Base-by-base conservation (phyloP, 2,329 filamentous ascomycete species). In the Pestalotiopsis sp. region DNA sequence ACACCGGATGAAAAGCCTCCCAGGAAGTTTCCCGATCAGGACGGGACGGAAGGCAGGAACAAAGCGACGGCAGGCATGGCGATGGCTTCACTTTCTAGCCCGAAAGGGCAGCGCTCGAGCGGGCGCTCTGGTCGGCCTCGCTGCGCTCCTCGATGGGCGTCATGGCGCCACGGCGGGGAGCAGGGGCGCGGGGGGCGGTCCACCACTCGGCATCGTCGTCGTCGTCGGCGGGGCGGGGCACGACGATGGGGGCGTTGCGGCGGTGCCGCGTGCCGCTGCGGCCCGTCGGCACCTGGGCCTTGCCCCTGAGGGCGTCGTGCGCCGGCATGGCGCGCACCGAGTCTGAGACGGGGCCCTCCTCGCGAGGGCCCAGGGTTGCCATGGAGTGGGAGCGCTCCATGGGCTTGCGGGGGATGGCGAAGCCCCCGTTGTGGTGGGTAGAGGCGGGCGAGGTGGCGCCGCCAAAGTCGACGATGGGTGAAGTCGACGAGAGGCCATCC, bases 71-170 rank as follows among this genome's bases (percentile, higher is more conserved):
- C 31, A 36, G 31, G 31, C 1, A 9, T 36, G 31, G 31, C 2
- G 7, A 36, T 36, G 31, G 7, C 31, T 36, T 36, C 31, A 11
- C 1, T 23, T 23, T 17, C 17, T 2, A 56, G 49, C 17, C 49
- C 17, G 49, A 56, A 3, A 56, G 20, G 20, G 49, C 17, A 56
- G 20, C 49, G 20, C 49, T 23, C 1, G 14, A 41, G 38, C 17
- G 13, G 27, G 49, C 66, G 36, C 31, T 56, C 31, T 36, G 31
- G 17, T 20, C n/a, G 13, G 56, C 17, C 52, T 68, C 67, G 56
- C 67, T 61, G 3, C 67, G 61, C 67, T 68, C 67, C 12, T 52
- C 38, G 9, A 68, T 65, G 6, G 67, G 61, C 12, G 67, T 68
- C 67, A 68, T 68, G n/a, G 52, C 38, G 4, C 14, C 61, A 0